phyloP scores from a whole-genome alignment of 305 asterid species.

The Solanum chacoense region DNA sequence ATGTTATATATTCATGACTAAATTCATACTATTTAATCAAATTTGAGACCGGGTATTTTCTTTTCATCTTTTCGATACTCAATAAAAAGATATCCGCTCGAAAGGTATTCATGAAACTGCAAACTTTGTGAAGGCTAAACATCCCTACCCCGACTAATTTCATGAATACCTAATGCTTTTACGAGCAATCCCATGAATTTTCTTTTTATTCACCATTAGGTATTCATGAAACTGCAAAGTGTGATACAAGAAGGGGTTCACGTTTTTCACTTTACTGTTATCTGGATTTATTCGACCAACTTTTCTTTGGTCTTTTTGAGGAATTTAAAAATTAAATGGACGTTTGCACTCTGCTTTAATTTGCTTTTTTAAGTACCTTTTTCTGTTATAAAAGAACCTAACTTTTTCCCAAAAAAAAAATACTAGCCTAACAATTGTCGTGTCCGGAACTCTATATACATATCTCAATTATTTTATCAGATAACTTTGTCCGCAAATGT shows the following conservation, averaged over 20 bases:
- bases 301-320: background rate
- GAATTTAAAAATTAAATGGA: background rate
- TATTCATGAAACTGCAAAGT: background rate
- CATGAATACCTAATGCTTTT: too few relatives aligned
- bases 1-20: too few relatives aligned
- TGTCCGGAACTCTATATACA: too few relatives aligned
- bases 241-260: background rate
- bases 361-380: background rate
- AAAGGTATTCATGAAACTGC: too few relatives aligned
- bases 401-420: background rate
- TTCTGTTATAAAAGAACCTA: background rate
- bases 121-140: too few relatives aligned
- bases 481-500: accelerated
- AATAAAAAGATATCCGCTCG: too few relatives aligned
- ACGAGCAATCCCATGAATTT: too few relatives aligned
- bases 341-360: background rate
- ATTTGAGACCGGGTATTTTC: too few relatives aligned
- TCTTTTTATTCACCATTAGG: too few relatives aligned
- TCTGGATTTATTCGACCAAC: background rate
- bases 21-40: too few relatives aligned
- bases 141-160: too few relatives aligned
- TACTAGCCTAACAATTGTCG: background rate
- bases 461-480: background rate
- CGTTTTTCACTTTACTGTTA: background rate
- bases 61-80: too few relatives aligned